phyloP scores from a whole-genome alignment of 129 eudicot species.

The Helichrysum umbraculigerum region DNA sequence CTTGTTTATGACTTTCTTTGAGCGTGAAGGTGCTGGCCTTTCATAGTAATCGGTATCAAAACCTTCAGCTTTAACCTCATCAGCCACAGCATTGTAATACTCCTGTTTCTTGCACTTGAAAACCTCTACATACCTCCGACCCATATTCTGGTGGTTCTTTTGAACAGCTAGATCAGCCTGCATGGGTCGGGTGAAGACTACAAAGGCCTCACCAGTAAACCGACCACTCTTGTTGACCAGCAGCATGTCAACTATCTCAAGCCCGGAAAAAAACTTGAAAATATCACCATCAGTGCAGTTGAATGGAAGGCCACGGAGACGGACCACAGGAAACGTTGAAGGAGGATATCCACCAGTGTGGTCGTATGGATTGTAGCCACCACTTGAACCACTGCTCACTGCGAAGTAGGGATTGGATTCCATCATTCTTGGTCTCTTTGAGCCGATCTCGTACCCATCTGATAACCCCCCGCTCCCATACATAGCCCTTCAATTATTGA shows the following conservation, averaged over 20 bases:
- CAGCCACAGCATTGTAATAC: constrained; percentile 84
- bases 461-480: constrained; percentile 99
- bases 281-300: constrained; percentile 82
- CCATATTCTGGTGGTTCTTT: constrained; percentile 81
- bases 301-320: constrained; percentile 88
- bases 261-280: constrained; percentile 80
- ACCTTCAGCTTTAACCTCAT: constrained; percentile 73
- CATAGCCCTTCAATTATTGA: constrained; percentile 91
- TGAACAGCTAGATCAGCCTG: constrained; percentile 79
- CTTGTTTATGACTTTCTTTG: constrained; percentile 71
- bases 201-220: constrained; percentile 89
- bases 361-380: constrained; percentile 49
- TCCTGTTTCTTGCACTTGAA: constrained; percentile 94
- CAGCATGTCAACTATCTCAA: constrained; percentile 84
- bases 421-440: constrained; percentile 99
- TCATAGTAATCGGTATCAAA: constrained; percentile 37
- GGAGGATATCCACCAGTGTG: constrained; percentile 63
- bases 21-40: constrained; percentile 62
- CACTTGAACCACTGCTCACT: constrained; percentile 76
- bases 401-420: constrained; percentile 99
- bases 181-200: constrained; percentile 73
- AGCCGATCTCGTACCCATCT: constrained; percentile 99
- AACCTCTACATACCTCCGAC: constrained; percentile 87
- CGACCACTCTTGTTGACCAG: constrained; percentile 72
- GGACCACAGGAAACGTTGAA: constrained; percentile 81